phyloP scores from a whole-genome alignment of 441 rosid genomes.

The Theobroma grandiflorum region DNA sequence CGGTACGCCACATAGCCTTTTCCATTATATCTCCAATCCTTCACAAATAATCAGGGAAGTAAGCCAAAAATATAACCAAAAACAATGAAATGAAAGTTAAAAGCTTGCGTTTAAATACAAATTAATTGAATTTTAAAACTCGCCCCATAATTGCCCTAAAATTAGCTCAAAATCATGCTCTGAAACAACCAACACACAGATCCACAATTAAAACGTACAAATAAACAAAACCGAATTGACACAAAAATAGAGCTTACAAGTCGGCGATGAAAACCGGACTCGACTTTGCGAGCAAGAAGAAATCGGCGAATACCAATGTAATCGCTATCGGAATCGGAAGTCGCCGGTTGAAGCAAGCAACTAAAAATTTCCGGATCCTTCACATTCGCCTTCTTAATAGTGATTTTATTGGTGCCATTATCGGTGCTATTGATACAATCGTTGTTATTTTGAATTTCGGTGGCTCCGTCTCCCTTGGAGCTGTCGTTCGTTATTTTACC shows the following conservation, averaged over 20 bases:
- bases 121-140: neutral
- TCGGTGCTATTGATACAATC: neutral
- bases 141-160: neutral
- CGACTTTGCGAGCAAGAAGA: slow-evolving; percentile 79
- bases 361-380: slow-evolving; percentile 70
- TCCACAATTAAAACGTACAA: slow-evolving; percentile 18
- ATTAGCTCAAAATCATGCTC: slow-evolving; percentile 20
- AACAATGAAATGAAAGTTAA: neutral
- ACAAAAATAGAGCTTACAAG: slow-evolving; percentile 49
- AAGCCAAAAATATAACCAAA: slow-evolving; percentile 18
- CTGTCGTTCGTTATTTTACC: slow-evolving; percentile 30
- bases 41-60: slow-evolving; percentile 31
- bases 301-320: slow-evolving; percentile 83
- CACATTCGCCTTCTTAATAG: slow-evolving; percentile 35
- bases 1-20: slow-evolving; percentile 87
- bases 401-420: slow-evolving; percentile 4
- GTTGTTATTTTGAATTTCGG: slow-evolving; percentile 22
- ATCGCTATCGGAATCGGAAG: slow-evolving; percentile 62
- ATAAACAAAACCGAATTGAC: neutral
- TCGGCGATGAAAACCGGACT: slow-evolving; percentile 68
- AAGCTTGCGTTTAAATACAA: neutral
- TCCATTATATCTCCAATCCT: slow-evolving; percentile 98
- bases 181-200: slow-evolving; percentile 19
- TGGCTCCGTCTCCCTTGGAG: slow-evolving; percentile 33
- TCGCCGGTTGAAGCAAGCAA: slow-evolving; percentile 80